These are phyloP conservation scores for Leptographium lundbergii DNA, from an alignment of 2,329 filamentous ascomycete species.

Conservation along the genomic window DNA sequence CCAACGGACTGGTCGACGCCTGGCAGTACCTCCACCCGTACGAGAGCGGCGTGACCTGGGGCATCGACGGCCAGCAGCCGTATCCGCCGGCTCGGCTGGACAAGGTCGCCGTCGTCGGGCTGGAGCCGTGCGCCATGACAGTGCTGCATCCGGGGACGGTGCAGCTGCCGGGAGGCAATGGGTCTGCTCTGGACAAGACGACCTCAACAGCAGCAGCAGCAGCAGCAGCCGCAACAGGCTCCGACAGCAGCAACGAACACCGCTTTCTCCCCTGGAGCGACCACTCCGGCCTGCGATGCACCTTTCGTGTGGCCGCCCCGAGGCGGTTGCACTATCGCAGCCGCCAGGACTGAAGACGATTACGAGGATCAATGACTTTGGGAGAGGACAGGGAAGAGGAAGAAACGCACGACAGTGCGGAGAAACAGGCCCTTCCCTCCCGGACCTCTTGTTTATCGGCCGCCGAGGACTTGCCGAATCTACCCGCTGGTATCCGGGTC, in stretches of 20 bases:
- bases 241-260: neutral
- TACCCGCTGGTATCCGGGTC: no score
- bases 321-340: neutral
- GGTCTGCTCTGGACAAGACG: neutral
- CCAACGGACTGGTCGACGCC: slow-evolving; percentile 22
- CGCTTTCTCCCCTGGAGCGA: slow-evolving; percentile 8
- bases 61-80: slow-evolving; percentile 18
- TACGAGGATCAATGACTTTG: neutral
- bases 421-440: no score
- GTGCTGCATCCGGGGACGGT: slow-evolving; percentile 9
- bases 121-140: slow-evolving; percentile 12
- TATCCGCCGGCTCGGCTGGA: slow-evolving; percentile 24
- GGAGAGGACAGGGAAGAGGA: neutral
- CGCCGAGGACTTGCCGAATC: no score
- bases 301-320: neutral
- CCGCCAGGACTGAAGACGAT: neutral
- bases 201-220: neutral
- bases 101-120: slow-evolving; percentile 20
- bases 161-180: neutral
- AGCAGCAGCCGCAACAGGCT: neutral
- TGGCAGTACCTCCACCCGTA: slow-evolving; percentile 18
- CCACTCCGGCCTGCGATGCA: slow-evolving; percentile 9
- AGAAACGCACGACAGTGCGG: no score
- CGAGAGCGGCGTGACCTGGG: slow-evolving; percentile 24
- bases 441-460: no score